Conservation (phyloP, 768 basidiomycete species). For the Lentinula raphanica region DNA sequence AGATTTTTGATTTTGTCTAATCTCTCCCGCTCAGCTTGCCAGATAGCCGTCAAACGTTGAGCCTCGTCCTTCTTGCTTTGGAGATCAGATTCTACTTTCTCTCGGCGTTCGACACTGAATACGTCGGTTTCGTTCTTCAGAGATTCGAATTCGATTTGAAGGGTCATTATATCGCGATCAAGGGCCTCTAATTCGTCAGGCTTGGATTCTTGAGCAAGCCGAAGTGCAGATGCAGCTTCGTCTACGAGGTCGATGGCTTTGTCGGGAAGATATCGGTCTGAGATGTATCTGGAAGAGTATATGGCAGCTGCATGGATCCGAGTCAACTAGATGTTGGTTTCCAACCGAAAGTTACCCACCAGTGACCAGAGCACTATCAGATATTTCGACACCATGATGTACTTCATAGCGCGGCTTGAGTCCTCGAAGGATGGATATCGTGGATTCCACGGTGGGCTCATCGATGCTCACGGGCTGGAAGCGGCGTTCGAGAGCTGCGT, state of each 20-base stretch:
- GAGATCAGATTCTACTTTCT: constrained; percentile 62
- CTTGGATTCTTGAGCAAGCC: constrained; percentile 85
- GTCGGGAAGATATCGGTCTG: constrained; percentile 84
- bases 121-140: constrained; percentile 85
- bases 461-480: constrained; percentile 89
- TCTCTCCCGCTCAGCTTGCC: constrained; percentile 76
- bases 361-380: constrained; percentile 83
- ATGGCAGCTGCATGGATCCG: constrained; percentile 59
- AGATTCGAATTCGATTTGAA: constrained; percentile 87
- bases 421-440: constrained; percentile 83
- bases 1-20: constrained; percentile 67
- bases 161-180: constrained; percentile 77
- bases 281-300: constrained; percentile 79
- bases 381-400: constrained; percentile 90
- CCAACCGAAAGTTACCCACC: constrained; percentile 37
- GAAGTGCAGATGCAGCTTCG: constrained; percentile 83
- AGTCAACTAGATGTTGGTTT: neutral
- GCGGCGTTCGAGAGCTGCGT: constrained; percentile 84
- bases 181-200: constrained; percentile 80
- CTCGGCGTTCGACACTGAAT: constrained; percentile 71
- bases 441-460: constrained; percentile 81
- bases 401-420: constrained; percentile 83
- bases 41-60: constrained; percentile 52
- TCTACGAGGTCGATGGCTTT: constrained; percentile 92
- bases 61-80: constrained; percentile 59